These are phyloP conservation scores for Linum lewisii DNA, from an alignment of 345 rosid genomes.

Conservation along the genomic window DNA sequence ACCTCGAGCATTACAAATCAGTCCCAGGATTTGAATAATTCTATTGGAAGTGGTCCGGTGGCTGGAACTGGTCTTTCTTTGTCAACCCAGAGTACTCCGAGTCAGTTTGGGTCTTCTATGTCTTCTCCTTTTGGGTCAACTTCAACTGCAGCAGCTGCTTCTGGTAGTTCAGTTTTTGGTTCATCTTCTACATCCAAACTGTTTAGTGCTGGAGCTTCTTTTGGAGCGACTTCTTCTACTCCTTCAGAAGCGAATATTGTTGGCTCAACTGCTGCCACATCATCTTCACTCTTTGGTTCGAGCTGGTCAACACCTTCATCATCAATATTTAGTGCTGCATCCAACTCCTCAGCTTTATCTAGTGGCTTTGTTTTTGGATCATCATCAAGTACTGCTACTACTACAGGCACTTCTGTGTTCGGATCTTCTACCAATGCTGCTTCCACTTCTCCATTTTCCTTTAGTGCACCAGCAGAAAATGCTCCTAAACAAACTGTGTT, in stretches of 20 bases:
- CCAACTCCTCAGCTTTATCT: constrained; percentile 34
- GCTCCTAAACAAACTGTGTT: constrained; percentile 39
- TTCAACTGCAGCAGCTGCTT: constrained; percentile 33
- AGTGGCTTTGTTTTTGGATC: constrained; percentile 40
- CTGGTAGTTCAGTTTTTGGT: constrained; percentile 41
- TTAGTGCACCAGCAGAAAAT: constrained; percentile 37
- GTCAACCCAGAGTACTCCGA: constrained; percentile 41
- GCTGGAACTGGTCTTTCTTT: constrained; percentile 35
- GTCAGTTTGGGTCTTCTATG: constrained; percentile 39
- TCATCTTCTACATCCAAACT: constrained; percentile 30
- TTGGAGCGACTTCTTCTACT: constrained; percentile 33
- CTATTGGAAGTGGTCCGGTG: constrained; percentile 25
- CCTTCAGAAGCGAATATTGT: constrained; percentile 30
- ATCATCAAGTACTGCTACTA: constrained; percentile 28
- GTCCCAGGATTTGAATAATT: constrained; percentile 35
- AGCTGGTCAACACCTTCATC: constrained; percentile 43
- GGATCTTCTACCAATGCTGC: constrained; percentile 38
- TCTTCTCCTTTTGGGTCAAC: constrained; percentile 41
- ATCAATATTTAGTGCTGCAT: constrained; percentile 32
- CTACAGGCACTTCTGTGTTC: constrained; percentile 32
- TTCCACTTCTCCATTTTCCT: constrained; percentile 40
- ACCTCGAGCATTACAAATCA: constrained; percentile 30
- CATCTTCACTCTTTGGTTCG: constrained; percentile 39
- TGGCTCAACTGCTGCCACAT: constrained; percentile 32
- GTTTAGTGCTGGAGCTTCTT: constrained; percentile 38